A percentile compares a stretch with the other conserved stretches of the same genome.
Conservation (phyloP, 2,329 filamentous ascomycete species). For the Colletotrichum lindemuthianum region DNA sequence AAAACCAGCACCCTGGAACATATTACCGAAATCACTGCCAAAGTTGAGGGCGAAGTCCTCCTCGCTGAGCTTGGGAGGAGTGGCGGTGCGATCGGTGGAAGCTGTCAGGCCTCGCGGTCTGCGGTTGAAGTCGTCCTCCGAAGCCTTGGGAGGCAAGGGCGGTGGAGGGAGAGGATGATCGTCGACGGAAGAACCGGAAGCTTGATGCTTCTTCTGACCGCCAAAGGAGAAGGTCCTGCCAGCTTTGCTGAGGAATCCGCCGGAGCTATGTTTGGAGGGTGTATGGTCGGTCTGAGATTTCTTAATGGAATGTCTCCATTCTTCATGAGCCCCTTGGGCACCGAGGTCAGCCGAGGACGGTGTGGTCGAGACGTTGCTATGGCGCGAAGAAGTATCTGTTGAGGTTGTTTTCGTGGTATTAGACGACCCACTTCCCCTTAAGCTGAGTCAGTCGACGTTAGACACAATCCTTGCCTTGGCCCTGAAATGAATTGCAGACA, state of each 20-base stretch:
- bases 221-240: slow-evolving; percentile 70
- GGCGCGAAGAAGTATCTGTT: slow-evolving; percentile 69
- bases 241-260: slow-evolving; percentile 64
- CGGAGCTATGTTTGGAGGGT: slow-evolving; percentile 56
- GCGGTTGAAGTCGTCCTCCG: slow-evolving; percentile 44
- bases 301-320: slow-evolving; percentile 49
- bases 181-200: slow-evolving; percentile 49
- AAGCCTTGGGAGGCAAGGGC: slow-evolving; percentile 48
- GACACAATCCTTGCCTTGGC: slow-evolving; percentile 38
- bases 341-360: slow-evolving; percentile 64
- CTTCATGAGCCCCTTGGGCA: slow-evolving; percentile 49
- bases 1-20: slow-evolving; percentile 59
- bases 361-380: slow-evolving; percentile 70
- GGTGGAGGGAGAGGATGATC: slow-evolving; percentile 48
- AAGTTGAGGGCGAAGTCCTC: slow-evolving; percentile 60
- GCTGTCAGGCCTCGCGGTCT: slow-evolving; percentile 62
- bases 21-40: slow-evolving; percentile 67
- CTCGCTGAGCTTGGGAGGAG: slow-evolving; percentile 58
- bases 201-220: slow-evolving; percentile 60
- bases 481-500: slow-evolving; percentile 38
- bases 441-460: slow-evolving; percentile 50
- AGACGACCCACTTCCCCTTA: slow-evolving; percentile 68
- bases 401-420: slow-evolving; percentile 70
- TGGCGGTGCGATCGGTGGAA: slow-evolving; percentile 64
- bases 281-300: slow-evolving; percentile 53